These are phyloP conservation scores for Tremella yokohamensis DNA, from an alignment of 768 basidiomycete species.

Conservation along the genomic window DNA sequence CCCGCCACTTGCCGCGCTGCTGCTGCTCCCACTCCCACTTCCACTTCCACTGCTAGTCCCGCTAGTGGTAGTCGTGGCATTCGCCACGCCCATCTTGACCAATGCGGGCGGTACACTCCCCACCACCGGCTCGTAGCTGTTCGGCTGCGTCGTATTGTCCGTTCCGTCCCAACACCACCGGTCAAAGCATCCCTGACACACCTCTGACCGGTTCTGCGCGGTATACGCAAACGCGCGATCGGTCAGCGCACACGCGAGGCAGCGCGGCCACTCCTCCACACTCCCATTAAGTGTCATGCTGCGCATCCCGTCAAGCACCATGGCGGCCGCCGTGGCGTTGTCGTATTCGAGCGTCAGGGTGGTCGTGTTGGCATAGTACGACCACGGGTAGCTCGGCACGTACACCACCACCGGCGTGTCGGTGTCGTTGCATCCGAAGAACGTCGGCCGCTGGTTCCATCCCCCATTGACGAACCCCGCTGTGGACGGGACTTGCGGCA, in stretches of 20 bases:
- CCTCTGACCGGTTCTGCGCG: constrained; percentile 29
- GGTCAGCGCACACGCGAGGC: constrained; percentile 67
- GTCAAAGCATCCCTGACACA: constrained; percentile 48
- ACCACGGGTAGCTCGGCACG: constrained; percentile 66
- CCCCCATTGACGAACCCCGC: constrained; percentile 49
- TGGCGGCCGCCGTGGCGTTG: constrained; percentile 56
- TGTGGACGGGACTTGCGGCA: constrained; percentile 46
- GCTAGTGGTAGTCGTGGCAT: constrained; percentile 4
- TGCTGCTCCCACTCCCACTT: too few species aligned
- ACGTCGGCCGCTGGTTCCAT: constrained; percentile 41
- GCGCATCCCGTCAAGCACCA: constrained; percentile 63
- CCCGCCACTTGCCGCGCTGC: too few species aligned
- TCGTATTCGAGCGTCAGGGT: constrained; percentile 60
- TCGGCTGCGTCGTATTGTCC: constrained; percentile 40
- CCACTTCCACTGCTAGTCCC: not conserved
- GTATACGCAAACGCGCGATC: constrained; percentile 54
- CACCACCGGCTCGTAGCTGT: constrained; percentile 38
- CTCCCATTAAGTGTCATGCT: constrained; percentile 56
- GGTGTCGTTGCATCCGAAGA: constrained; percentile 49
- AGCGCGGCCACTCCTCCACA: constrained; percentile 61
- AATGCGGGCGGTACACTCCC: constrained; percentile 37
- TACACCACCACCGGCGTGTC: constrained; percentile 70
- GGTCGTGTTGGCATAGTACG: constrained; percentile 38
- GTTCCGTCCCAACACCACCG: constrained; percentile 49
- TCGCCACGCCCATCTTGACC: constrained; percentile 15